A percentile compares a stretch with the other conserved stretches of the same genome.
Conservation (phyloP, 129 eudicot species). For the Flaveria robusta region DNA sequence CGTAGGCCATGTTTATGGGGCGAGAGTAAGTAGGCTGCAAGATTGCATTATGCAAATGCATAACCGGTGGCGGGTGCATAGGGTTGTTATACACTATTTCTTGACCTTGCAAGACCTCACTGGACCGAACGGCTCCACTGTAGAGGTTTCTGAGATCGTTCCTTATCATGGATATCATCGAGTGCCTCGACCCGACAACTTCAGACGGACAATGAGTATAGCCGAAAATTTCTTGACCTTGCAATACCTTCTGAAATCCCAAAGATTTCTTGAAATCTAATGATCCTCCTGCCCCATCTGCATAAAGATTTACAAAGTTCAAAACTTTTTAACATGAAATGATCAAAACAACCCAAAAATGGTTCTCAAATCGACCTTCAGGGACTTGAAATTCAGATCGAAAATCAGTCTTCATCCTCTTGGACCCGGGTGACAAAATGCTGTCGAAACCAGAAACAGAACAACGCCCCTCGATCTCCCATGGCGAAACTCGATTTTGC, state of each 20-base stretch:
- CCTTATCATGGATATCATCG: conserved; percentile 17
- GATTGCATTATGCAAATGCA: too few relatives aligned
- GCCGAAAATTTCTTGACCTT: conserved; percentile 98
- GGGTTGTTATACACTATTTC: conserved; percentile 50
- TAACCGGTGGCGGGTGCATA: conserved; percentile 23
- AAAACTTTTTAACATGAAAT: not conserved
- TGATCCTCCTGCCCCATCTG: conserved; percentile 56
- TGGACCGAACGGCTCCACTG: conserved; percentile 53
- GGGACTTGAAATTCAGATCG: conserved; percentile 37
- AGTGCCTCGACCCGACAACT: not conserved
- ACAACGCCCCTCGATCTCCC: conserved; percentile 89
- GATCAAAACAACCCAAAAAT: too few relatives aligned
- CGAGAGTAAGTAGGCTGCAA: too few relatives aligned
- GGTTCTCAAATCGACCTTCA: conserved; percentile 34
- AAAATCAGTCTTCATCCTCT: conserved; percentile 60
- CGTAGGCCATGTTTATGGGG: conserved; percentile 54
- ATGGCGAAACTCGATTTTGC: conserved; percentile 81
- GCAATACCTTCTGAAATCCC: conserved; percentile 98
- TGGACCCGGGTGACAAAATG: conserved; percentile 49
- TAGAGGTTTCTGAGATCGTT: conserved; percentile 36
- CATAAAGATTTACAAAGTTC: not conserved
- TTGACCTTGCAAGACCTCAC: conserved; percentile 99
- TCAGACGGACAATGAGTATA: conserved; percentile 41
- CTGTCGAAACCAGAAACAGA: conserved; percentile 44
- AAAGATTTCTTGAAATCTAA: conserved; percentile 71